Base-by-base conservation (phyloP, 2,329 filamentous ascomycete genomes). In the Cephalotrichum gorgonifer region DNA sequence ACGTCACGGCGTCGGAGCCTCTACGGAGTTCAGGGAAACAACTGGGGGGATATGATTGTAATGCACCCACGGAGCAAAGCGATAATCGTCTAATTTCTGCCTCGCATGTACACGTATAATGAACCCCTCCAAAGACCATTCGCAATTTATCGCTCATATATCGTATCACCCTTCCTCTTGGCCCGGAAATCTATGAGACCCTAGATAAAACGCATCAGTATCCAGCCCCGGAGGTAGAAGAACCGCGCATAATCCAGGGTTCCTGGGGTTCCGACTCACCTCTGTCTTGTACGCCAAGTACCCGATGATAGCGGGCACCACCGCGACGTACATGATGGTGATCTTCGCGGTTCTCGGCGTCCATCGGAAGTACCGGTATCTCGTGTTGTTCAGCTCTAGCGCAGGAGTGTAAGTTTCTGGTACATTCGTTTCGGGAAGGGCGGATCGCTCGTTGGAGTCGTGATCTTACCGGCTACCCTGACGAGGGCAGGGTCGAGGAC, bases 321-420 rank as follows among this genome's bases (percentile, higher is more conserved):
- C 71, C 30, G 82, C 71, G 51, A 85, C 77, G 67, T 91, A 96
- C 55, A 84, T 73, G 63, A 96, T 80, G 4, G 84, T 83, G 60
- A 96, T 68, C 71, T 79, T 81, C 27, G 88, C 88, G 43, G 88
- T 95, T 61, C 86, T 78, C 47, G 81, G 78, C 31, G 86, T 97
- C 88, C 88, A 97, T 67, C 88, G 80, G 79, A 97, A 98, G 79
- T 88, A 95, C 71, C 88, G 88, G 79, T 90, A 85, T 56, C 93
- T 85, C 73, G 87, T 88, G 61, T 78, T 74, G 61, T 78, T 80
- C 81, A 96, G 86, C 65, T 85, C 90, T 95, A 27, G 20, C 5
- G 9, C 20, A 9, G 14, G 15, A 12, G 9, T 20, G 23, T 22
- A 7, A 43, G 38, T 31, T 25, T 7, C 7, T 14, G 23, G 33